Evolutionary conservation across 2,329 filamentous ascomycete genomes (phyloP).

Genomic region (Aspergillus ochraceoroseus): DNA sequence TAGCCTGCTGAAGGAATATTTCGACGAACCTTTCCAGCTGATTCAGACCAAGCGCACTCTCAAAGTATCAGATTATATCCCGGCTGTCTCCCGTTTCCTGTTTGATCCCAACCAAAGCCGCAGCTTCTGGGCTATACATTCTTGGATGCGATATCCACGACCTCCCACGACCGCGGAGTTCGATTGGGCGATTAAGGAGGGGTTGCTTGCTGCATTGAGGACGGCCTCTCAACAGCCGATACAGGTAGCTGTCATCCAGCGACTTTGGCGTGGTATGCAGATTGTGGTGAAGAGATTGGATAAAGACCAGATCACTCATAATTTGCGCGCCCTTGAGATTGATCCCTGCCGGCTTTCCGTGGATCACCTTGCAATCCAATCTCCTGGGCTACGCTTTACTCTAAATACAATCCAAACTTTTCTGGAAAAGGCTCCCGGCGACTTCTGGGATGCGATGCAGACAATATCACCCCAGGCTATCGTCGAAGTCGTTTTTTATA

Average conservation of each 20-base stretch:
- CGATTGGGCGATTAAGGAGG: constrained; percentile 77
- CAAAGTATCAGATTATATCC: constrained; percentile 68
- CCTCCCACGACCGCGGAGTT: constrained; percentile 68
- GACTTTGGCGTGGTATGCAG: constrained; percentile 74
- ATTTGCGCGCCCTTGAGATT: constrained; percentile 71
- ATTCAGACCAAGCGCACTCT: constrained; percentile 75
- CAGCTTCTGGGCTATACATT: constrained; percentile 61
- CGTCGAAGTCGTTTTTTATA: constrained; percentile 76
- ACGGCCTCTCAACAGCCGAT: constrained; percentile 55
- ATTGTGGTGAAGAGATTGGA: constrained; percentile 70
- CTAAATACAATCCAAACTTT: constrained; percentile 66
- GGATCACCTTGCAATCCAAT: constrained; percentile 61
- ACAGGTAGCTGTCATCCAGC: constrained; percentile 54
- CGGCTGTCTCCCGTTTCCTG: constrained; percentile 78
- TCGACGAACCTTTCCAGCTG: constrained; percentile 77
- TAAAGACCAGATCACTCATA: constrained; percentile 68
- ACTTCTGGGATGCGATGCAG: constrained; percentile 85
- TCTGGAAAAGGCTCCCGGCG: constrained; percentile 67
- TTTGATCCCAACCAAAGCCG: constrained; percentile 66
- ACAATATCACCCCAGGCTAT: constrained; percentile 74
- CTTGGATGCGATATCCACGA: constrained; percentile 63
- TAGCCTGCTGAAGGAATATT: constrained; percentile 53
- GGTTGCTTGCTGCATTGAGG: constrained; percentile 62
- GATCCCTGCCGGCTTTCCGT: constrained; percentile 58
- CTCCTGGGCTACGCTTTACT: constrained; percentile 61